Percentiles rank a stretch among this genome's conserved stretches.
These are phyloP conservation scores for Prunus kanzakura DNA, from an alignment of 306 rosid species.

Conservation along the genomic window DNA sequence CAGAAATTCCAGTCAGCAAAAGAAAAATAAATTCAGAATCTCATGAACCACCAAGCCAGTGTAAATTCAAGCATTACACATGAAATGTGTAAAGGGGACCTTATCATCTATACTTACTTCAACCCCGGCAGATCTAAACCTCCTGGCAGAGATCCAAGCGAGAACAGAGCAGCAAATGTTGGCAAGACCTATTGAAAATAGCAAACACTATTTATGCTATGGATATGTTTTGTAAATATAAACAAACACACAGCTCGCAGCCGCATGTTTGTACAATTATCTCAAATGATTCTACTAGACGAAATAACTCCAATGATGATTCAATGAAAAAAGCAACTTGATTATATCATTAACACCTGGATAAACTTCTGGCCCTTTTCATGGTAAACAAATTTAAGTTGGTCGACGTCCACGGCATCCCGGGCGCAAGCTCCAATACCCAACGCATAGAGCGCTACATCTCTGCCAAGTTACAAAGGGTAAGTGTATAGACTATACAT, in stretches of 20 bases:
- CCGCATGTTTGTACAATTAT: background rate
- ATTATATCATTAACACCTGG: constrained; percentile 44
- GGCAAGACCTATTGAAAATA: constrained; percentile 65
- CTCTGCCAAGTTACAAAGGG: constrained; percentile 36
- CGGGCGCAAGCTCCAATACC: constrained; percentile 77
- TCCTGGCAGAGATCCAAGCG: constrained; percentile 24
- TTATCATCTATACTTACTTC: constrained; percentile 56
- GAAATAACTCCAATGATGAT: background rate
- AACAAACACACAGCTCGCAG: background rate
- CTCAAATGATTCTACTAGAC: background rate
- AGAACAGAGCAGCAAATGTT: constrained; percentile 70
- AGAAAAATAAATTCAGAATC: background rate
- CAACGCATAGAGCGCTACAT: constrained; percentile 78
- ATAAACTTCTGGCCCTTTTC: constrained; percentile 64
- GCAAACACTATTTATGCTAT: background rate
- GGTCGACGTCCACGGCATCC: constrained; percentile 73
- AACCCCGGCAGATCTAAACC: constrained; percentile 58
- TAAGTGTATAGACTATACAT: background rate
- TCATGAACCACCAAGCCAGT: constrained; percentile 2
- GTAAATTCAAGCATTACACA: background rate
- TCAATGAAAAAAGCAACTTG: background rate
- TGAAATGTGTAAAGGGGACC: constrained; percentile 10
- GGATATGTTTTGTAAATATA: background rate
- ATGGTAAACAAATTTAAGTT: constrained; percentile 84
- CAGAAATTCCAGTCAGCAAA: constrained; percentile 6